Base-by-base conservation (phyloP, 495 filamentous ascomycete species). In the Aspergillus wentii region DNA sequence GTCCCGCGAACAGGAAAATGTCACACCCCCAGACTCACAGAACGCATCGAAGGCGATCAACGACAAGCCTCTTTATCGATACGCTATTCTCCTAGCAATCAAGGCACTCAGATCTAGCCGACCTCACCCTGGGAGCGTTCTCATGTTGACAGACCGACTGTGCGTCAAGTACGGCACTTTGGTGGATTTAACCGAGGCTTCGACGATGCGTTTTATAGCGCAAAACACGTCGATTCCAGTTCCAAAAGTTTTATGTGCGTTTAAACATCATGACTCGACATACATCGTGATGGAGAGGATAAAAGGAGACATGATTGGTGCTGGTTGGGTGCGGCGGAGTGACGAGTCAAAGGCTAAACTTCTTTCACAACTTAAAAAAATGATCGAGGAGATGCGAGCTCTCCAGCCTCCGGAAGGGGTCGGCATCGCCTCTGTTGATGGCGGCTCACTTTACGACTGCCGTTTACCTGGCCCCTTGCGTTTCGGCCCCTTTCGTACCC, bases 251-350 rank as follows among this genome's bases (percentile, higher is more conserved):
- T 51, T 64, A 36, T 76, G 66, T 49, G 54, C 71, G 19, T 78
- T 77, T 43, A 57, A 39, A 8, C 55, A 52, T 46, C 49, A 50
- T 29, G 66, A 51, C 4, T 38, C 41, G 17, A 68, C 65, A 0
- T 77, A 71, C 38, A 75, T 76, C 35, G 57, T 71, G 29, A 75
- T 76, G 69, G 61, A 75, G 36, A 57, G 64, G 43, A 68, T 76
- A 27, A 35, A 61, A 8, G 75, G 72, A 15, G 56, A 66, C 15
- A 62, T 62, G 5, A 53, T 72, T 33, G 51, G 50, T 33, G 35
- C 20, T 27, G 54, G 49, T 18, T 62, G 57, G 61, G 43, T 59
- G 0, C 21, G 37, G 11, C 53, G 54, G 30, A 56, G 52, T 23
- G 53, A 67, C 31, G 53, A 69, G 16, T 69, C 64, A 21, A 62